A percentile compares a stretch with the other conserved stretches of the same genome.
Conservation (phyloP, 495 filamentous ascomycete species). For the Wilcoxina mikolae region DNA sequence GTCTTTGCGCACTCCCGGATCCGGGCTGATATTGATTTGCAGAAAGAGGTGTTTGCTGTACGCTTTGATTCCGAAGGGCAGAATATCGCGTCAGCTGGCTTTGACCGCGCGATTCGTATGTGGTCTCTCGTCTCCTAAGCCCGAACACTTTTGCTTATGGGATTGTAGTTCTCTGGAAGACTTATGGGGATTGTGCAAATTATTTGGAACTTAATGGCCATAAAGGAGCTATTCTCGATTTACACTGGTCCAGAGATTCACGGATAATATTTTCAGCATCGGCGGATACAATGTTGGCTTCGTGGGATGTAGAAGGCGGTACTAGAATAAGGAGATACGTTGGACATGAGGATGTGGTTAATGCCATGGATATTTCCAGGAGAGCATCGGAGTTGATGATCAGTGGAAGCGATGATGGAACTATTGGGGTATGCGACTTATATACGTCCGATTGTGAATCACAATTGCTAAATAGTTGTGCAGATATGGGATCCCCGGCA, state of each 20-base stretch:
- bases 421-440: constrained; percentile 46
- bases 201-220: constrained; percentile 78
- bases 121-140: constrained; percentile 6
- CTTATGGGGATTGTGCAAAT: constrained; percentile 83
- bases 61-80: constrained; percentile 80
- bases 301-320: constrained; percentile 86
- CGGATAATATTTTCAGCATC: constrained; percentile 83
- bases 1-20: not conserved
- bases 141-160: not conserved
- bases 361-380: constrained; percentile 70
- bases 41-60: constrained; percentile 72
- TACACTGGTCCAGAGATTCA: constrained; percentile 94
- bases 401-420: constrained; percentile 83
- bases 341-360: constrained; percentile 89
- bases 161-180: constrained; percentile 71
- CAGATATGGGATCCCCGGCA: constrained; percentile 87
- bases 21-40: constrained; percentile 3
- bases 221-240: constrained; percentile 74
- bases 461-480: not conserved
- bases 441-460: too few species aligned
- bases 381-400: constrained; percentile 80
- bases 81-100: constrained; percentile 83
- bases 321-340: constrained; percentile 76
- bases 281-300: constrained; percentile 64
- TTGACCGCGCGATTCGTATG: constrained; percentile 83